Evolutionary conservation across 495 filamentous ascomycete species (phyloP), one percentile per base, ranked within the genome.

Genomic region (Xylaria flabelliformis): DNA sequence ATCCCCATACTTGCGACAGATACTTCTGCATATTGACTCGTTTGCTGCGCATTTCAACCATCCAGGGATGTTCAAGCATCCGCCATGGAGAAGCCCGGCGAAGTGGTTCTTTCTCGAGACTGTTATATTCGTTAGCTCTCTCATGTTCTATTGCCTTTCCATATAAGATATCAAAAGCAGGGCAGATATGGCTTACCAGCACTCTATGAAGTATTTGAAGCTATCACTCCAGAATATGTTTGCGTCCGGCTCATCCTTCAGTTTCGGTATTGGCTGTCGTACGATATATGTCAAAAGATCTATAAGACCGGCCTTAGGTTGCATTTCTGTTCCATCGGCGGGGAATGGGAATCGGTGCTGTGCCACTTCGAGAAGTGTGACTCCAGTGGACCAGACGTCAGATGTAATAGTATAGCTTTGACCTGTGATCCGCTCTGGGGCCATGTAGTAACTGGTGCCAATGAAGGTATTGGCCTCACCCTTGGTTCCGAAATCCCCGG

Each of bases 11-110:
- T 74, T 96, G 91, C 64, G 88, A 88, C 67, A 99, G 85, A 83
- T 97, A 99, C 78, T 93, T 90, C 58, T 90, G 90, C 94, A 99
- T 98, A 79, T 98, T 97, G 76, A 98, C 97, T 78, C 94, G 93
- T 86, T 97, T 98, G 66, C 88, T 88, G 74, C 90, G 91, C 93
- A 98, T 98, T 77, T 98, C 96, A 69, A 92, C 83, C 88, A 99
- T 95, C 96, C 96, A 99, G 9, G 96, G 96, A 85, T 99, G 97
- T 74, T 98, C 97, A 74, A 97, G 90, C 95, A 99, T 98, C 72
- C 95, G 92, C 96, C 97, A 98, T 46, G 96, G 96, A 63, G 91
- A 95, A 44, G 95, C 97, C 74, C 96, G 88, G 77, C 95, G 90
- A 70, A 83, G 84, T 34, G 91, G 90, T 78, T 99, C 94, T 84